Evolutionary conservation across 73 alveolate genomes (phyloP).

Genomic region (Paramecium bursaria): DNA sequence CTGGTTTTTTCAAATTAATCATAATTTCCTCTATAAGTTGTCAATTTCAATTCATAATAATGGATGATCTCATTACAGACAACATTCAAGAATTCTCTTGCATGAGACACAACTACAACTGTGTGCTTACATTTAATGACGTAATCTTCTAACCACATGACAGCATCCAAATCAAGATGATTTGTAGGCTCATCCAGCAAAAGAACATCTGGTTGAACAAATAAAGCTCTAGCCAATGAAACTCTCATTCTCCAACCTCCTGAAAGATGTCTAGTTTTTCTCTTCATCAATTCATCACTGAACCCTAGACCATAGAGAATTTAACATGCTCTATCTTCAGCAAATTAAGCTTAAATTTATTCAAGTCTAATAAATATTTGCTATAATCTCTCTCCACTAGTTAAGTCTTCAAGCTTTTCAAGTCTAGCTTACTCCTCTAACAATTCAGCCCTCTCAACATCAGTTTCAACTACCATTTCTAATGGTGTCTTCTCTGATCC

Average conservation of each 20-base stretch:
- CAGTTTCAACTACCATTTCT: conserved; percentile 68
- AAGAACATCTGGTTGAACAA: conserved; percentile 96
- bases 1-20: conserved; percentile 94
- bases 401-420: conserved; percentile 65
- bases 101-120: conserved; percentile 99
- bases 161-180: conserved; percentile 98
- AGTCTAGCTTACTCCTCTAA: conserved; percentile 73
- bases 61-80: conserved; percentile 98
- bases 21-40: conserved; percentile 96
- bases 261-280: conserved; percentile 81
- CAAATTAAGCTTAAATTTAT: conserved; percentile 89
- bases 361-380: conserved; percentile 86
- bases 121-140: conserved; percentile 93
- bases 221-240: conserved; percentile 97
- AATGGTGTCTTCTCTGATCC: conserved; percentile 88
- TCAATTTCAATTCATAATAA: conserved; percentile 90
- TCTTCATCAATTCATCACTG: conserved; percentile 84
- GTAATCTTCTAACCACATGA: conserved; percentile 98
- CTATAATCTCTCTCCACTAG: conserved; percentile 73
- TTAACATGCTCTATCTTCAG: conserved; percentile 92
- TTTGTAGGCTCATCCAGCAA: conserved; percentile 99
- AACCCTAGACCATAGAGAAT: conserved; percentile 95
- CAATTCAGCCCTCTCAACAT: conserved; percentile 62
- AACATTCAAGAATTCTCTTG: conserved; percentile 98
- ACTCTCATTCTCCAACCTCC: conserved; percentile 99